Evolutionary conservation across 306 rosid species (phyloP), one percentile per base, ranked within the genome.

Genomic region (Prunus mira): DNA sequence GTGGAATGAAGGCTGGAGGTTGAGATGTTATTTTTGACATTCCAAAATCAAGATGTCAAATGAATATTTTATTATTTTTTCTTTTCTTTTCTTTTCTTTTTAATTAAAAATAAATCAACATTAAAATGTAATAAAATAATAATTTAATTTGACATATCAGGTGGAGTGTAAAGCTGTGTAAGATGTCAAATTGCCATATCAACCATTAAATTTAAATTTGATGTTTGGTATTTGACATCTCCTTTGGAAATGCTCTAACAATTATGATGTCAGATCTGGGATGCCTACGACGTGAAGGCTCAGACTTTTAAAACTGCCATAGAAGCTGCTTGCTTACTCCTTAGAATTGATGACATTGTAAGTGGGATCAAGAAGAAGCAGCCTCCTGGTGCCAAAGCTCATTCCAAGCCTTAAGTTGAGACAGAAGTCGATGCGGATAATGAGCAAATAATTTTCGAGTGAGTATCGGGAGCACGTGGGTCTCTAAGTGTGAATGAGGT

Each of bases 281-380:
- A 95, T 80, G 93, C 96, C 76, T 95, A 92, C 87, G 92, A 90
- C 71, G 98, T 95, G 62, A 95, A 95, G 90, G 89, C 96, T 9
- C 99, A 95, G 80, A 91, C 99, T 9, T 95, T 95, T 51, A 95
- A 95, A 89, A 95, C 99, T 2, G 97, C 99, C 57, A 95, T 95
- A 73, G 99, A 95, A 92, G 96, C 98, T 43, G 93, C 98, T 47
- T 89, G 99, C 91, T 89, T 95, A 92, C 99, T 95, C 47, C 81
- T 92, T 77, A 91, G 98, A 77, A 92, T 95, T 72, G 97, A 95
- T 72, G 99, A 95, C 78, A 89, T 92, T 72, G 99, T 95, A 85
- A 95, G 99, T 41, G 97, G 99, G 15, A 89, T 95, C 73, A 95
- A 95, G 88, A 95, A 92, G 89, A 92, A 90, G 88, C 93, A 90